Base-by-base conservation (phyloP, 2,329 filamentous ascomycete genomes). In the Chrysosporium queenslandicum region DNA sequence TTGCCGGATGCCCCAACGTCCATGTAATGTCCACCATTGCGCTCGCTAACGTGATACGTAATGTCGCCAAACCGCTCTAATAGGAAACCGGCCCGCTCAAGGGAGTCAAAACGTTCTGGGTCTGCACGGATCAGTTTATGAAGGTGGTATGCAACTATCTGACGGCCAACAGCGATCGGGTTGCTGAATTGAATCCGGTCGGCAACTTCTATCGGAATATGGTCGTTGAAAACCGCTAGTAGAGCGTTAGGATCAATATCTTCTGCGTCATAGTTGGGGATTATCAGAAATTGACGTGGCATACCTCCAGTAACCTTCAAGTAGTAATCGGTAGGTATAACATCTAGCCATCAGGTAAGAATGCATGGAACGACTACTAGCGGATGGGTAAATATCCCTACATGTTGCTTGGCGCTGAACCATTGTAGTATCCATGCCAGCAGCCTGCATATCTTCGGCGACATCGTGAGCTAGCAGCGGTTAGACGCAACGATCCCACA, bases 21-120 rank as follows among this genome's bases (percentile, higher is more conserved):
- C 46, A 76, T 68, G 55, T 75, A 75, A 57, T 76, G 72, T 0
- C 74, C 72, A 3, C 74, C 74, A 27, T 68, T 64, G 1, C 71
- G 66, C 45, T 72, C 67, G 53, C 64, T 68, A 27, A 75, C 63
- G 50, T 71, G 67, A 32, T 59, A 62, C 46, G 64, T 61, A 20
- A 69, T 58, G 62, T 71, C 61, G 52, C 60, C 60, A 61, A 65
- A 58, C 49, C 70, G 55, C 50, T 74, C 70, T 4, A 70, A 45
- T 18, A 61, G 62, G 59, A 76, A 76, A 1, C 74, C 73, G 0
- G 64, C 71, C 2, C 58, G 58, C 49, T 68, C 64, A 4, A 76
- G 64, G 1, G 65, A 69, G 46, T 72, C 70, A 30, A 71, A 70
- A n/a, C 59, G 60, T 32, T 68, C 61, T 16, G 67, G 64, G 34